Evolutionary conservation across 2,329 filamentous ascomycete species (phyloP), one percentile per base, ranked within the genome.

Genomic region (Aquanectria penicillioides): DNA sequence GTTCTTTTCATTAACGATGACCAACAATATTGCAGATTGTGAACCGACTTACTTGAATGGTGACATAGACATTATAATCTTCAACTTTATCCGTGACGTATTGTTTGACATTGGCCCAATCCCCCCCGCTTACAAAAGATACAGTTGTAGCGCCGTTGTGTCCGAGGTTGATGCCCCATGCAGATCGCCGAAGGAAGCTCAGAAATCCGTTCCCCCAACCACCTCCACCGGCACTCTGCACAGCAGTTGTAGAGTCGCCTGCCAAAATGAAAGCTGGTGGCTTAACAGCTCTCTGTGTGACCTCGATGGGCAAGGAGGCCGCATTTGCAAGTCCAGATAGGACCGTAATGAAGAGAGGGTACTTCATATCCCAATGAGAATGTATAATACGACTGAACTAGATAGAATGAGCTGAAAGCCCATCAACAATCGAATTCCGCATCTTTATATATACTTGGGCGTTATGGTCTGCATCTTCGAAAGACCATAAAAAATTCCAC

Each of bases 141-240:
- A 37, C 33, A 5, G 46, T 49, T 18, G 46, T 49, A n/a, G 46
- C 46, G 17, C 46, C 46, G 22, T 37, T 38, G 11, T 49, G 31
- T 18, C 31, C 46, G n/a, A 36, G 46, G 22, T 49, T 49, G 22
- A 49, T 29, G 7, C 46, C 46, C 31, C 31, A 49, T 17, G 31
- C 31, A 36, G 31, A 17, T 15, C 18, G 6, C 13, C 22, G 18
- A 15, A 37, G 15, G n/a, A 49, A 49, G 22, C 31, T 26, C 13
- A 49, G 18, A 17, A 49, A 49, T 15, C 46, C 46, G n/a, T 49
- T 36, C 9, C 46, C 46, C 46, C 46, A 49, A 12, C 46, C 46
- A 28, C 33, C n/a, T n/a, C n/a, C n/a, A n/a, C n/a, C n/a, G n/a
- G n/a, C n/a, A n/a, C n/a, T 49, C 29, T 49, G 31, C 10, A 28